Conservation (phyloP, 441 rosid species). For the Biscutella auriculata region DNA sequence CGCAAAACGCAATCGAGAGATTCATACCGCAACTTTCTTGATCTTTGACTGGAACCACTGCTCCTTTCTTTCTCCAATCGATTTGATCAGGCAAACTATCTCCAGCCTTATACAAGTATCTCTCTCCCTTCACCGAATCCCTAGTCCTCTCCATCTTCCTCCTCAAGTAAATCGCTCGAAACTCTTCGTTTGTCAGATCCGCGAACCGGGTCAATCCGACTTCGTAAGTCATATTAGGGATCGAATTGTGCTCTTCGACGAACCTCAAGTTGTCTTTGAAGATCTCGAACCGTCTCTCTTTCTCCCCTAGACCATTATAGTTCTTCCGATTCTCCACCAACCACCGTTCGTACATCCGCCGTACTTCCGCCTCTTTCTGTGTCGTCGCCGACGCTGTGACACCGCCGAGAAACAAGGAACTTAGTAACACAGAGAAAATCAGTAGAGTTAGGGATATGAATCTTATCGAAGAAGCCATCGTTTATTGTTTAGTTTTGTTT, state of each 20-base stretch:
- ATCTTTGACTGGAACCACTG: constrained; percentile 36
- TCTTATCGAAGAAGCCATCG: constrained; percentile 15
- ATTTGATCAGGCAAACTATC: constrained; percentile 33
- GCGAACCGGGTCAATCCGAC: constrained; percentile 47
- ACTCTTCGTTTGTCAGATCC: constrained; percentile 48
- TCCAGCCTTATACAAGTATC: constrained; percentile 27
- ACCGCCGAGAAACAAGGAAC: not conserved
- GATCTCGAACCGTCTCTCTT: constrained; percentile 33
- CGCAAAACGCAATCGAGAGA: not conserved
- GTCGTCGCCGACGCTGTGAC: constrained; percentile 12
- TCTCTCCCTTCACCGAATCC: constrained; percentile 15
- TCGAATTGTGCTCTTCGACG: constrained; percentile 33
- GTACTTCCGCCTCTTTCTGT: constrained; percentile 9
- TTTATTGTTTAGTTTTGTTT: not conserved
- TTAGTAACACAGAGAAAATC: not conserved
- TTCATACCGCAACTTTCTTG: constrained; percentile 50
- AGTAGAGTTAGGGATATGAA: constrained; percentile 3
- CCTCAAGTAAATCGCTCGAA: constrained; percentile 31
- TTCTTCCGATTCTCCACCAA: constrained; percentile 30
- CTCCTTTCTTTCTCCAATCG: constrained; percentile 54
- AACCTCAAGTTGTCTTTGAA: constrained; percentile 45
- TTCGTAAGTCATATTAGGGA: constrained; percentile 19
- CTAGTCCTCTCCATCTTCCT: constrained; percentile 21
- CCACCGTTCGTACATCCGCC: constrained; percentile 32
- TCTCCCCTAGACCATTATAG: constrained; percentile 38